Evolutionary conservation across 139 green algal genomes (phyloP).

Genomic region (Picochlorum sp.): DNA sequence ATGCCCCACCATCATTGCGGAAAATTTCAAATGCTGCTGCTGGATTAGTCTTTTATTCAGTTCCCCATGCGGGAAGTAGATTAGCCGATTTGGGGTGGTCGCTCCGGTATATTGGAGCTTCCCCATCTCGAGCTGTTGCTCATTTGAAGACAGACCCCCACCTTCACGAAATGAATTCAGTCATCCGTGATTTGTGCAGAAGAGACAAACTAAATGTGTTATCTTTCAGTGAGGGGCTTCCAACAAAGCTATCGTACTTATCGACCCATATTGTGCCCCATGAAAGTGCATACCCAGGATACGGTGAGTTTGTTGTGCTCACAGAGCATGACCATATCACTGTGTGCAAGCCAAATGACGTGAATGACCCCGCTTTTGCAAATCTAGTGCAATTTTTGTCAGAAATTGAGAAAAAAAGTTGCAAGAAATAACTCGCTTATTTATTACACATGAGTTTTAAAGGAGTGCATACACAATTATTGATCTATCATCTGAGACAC

Average conservation of each 20-base stretch:
- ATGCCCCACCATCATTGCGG: slow-evolving; percentile 3
- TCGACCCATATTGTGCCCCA: slow-evolving; percentile 60
- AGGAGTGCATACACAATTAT: slow-evolving; percentile 43
- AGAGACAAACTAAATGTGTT: slow-evolving; percentile 34
- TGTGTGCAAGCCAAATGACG: slow-evolving; percentile 55
- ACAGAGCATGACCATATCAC: slow-evolving; percentile 61
- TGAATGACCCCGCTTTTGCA: slow-evolving; percentile 24
- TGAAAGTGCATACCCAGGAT: slow-evolving; percentile 59
- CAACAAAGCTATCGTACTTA: slow-evolving; percentile 38
- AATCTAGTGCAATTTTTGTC: slow-evolving; percentile 24
- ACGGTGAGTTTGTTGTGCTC: slow-evolving; percentile 55
- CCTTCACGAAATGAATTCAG: slow-evolving; percentile 54
- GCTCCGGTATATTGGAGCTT: slow-evolving; percentile 59
- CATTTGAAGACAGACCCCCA: slow-evolving; percentile 55
- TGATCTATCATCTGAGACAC: slow-evolving; percentile 57
- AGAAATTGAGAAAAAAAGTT: neutral
- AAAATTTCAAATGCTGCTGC: slow-evolving; percentile 30
- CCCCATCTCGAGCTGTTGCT: slow-evolving; percentile 42
- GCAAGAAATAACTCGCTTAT: neutral
- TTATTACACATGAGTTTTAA: slow-evolving; percentile 2
- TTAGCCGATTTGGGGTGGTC: slow-evolving; percentile 70
- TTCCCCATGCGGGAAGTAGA: slow-evolving; percentile 62
- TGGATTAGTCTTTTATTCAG: slow-evolving; percentile 71
- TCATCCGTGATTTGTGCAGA: slow-evolving; percentile 35
- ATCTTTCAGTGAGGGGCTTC: slow-evolving; percentile 51